Evolutionary conservation across 495 filamentous ascomycete species (phyloP), one percentile per base, ranked within the genome.

Genomic region (Aspergillus bridgeri): DNA sequence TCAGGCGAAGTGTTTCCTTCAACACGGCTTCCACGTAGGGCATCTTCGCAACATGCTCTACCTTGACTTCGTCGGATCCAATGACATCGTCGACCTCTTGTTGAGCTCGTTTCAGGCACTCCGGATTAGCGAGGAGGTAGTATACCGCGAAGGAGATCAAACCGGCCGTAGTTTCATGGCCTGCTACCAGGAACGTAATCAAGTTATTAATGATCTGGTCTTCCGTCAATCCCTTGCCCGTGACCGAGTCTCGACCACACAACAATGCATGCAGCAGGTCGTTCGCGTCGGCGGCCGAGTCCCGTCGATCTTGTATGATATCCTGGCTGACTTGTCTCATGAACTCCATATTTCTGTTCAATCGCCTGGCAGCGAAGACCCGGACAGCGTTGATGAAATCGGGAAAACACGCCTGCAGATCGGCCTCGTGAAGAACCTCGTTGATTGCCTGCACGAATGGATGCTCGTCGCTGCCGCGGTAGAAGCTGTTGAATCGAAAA

Each of bases 401-500:
- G 59, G 38, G 89, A 53, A 3, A 69, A 71, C 0, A 85, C 79
- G n/a, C 81, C 76, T 25, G 67, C 66, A 11, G 78, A n/a, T 81
- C 83, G 3, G 82, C 80, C 53, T 82, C 86, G 21, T 59, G 42
- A 4, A 92, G 70, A 27, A 86, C 78, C 17, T 72, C 79, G 23
- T 70, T 71, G 86, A 90, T 89, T 8, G 86, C 84, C 24, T 73
- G 65, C 23, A 90, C 72, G 60, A 91, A 89, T 1, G 86, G 85
- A 61, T 89, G 86, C 60, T 29, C 27, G 84, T 62, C 0, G 84
- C 79, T 20, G 86, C 81, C 29, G 77, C 27, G 75, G 61, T 90
- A 90, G 66, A 86, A 91, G 18, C 81, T 85, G 64, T 91, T 91
- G 75, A 91, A 91, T n/a, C 88, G 83, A 47, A 78, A 86, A 25